Percentiles rank a stretch among this genome's conserved stretches.
These are phyloP conservation scores for Cetraspora pellucida DNA, from an alignment of 192 early-diverging fungal species.

Conservation along the genomic window DNA sequence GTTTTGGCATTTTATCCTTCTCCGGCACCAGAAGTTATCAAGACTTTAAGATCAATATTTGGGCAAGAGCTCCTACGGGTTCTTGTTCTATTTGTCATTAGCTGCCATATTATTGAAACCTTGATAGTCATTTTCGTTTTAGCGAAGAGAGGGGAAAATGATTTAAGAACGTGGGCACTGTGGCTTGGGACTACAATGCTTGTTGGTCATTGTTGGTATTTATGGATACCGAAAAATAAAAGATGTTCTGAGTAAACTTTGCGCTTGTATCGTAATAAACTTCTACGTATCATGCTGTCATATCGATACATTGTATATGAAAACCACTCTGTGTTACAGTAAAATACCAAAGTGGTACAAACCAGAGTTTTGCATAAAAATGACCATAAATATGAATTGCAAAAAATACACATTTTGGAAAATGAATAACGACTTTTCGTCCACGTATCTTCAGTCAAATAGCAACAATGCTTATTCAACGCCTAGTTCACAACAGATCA, in stretches of 20 bases:
- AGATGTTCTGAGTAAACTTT: not conserved
- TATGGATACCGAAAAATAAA: not conserved
- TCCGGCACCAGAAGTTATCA: conserved; percentile 1
- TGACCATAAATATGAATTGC: conserved; percentile 29
- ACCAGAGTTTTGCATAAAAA: no score
- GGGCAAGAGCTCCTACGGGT: not conserved
- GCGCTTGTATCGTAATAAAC: no score
- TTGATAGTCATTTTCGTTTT: conserved; percentile 30
- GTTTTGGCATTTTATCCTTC: conserved; percentile 22
- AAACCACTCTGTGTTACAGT: no score
- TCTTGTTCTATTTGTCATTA: not conserved
- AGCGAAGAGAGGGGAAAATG: conserved; percentile 37
- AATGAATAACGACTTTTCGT: not conserved
- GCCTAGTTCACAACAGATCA: not conserved
- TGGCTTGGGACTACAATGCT: conserved; percentile 41
- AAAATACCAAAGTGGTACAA: no score
- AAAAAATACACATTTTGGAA: not conserved
- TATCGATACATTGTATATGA: no score
- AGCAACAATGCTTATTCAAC: not conserved
- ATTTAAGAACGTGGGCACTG: conserved; percentile 30
- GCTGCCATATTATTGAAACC: conserved; percentile 38
- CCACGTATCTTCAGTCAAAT: not conserved
- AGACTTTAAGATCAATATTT: conserved; percentile 9
- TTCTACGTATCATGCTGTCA: no score
- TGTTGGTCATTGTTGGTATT: conserved; percentile 30